Conservation (phyloP, 768 basidiomycete species). For the Boletus pseudopeckii region DNA sequence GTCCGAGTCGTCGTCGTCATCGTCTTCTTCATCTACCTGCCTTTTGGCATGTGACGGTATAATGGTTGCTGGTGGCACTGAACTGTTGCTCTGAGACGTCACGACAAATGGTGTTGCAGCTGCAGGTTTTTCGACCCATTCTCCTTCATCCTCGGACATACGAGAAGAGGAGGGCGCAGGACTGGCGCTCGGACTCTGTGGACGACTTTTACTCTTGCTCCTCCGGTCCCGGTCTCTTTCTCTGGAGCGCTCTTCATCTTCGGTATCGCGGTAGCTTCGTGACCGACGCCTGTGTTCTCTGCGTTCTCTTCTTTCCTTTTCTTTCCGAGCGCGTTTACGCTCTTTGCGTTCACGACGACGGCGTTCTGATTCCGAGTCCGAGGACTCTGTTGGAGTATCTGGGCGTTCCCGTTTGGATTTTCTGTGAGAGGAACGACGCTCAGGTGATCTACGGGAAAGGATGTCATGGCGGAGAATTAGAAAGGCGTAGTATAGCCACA, state of each 20-base stretch:
- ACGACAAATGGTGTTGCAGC: constrained; percentile 28
- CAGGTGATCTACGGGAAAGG: constrained; percentile 47
- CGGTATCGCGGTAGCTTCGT: constrained; percentile 34
- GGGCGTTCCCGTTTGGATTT: constrained; percentile 59
- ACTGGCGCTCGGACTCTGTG: constrained; percentile 32
- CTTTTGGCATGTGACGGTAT: constrained; percentile 16
- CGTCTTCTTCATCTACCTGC: constrained; percentile 23
- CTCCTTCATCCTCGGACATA: constrained; percentile 47
- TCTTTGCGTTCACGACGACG: constrained; percentile 58
- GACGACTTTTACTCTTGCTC: constrained; percentile 34
- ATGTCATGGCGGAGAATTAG: background rate
- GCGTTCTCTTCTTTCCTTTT: constrained; percentile 44
- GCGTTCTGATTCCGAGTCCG: constrained; percentile 55
- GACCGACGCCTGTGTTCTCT: constrained; percentile 35
- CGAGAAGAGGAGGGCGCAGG: constrained; percentile 27
- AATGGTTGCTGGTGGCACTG: constrained; percentile 23
- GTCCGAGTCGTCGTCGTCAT: constrained; percentile 40
- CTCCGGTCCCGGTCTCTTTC: constrained; percentile 24
- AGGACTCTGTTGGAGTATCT: constrained; percentile 39
- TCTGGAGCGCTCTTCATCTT: constrained; percentile 35
- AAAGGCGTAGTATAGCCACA: constrained; percentile 19
- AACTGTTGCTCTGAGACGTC: constrained; percentile 16
- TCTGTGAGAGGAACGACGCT: constrained; percentile 49
- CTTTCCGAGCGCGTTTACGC: constrained; percentile 50
- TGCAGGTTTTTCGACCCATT: constrained; percentile 64